A percentile compares a stretch with the other conserved stretches of the same genome.
Evolutionary conservation across 176 grass and related monocot species (phyloP).

Genomic region (Leersia perrieri): DNA sequence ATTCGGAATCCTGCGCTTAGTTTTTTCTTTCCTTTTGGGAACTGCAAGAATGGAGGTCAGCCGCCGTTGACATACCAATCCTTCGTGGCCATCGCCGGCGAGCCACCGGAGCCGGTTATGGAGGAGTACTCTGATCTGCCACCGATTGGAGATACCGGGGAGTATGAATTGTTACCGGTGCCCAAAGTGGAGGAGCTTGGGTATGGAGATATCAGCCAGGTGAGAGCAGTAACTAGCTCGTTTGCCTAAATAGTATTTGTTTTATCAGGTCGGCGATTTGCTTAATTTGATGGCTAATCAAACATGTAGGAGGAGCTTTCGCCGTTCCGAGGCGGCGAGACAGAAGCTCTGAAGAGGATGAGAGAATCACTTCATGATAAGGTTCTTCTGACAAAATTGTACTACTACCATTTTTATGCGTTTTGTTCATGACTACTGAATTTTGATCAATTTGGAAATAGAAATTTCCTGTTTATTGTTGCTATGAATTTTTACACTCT

Average conservation of each 20-base stretch:
- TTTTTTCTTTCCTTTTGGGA: neutral
- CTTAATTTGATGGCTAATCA: slow-evolving; percentile 7
- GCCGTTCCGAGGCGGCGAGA: slow-evolving; percentile 63
- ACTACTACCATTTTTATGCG: neutral
- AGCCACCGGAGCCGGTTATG: slow-evolving; percentile 41
- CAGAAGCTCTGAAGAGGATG: slow-evolving; percentile 77
- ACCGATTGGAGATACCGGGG: slow-evolving; percentile 58
- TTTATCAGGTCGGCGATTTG: neutral
- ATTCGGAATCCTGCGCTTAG: neutral
- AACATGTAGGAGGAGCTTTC: slow-evolving; percentile 69
- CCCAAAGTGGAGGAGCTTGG: slow-evolving; percentile 78
- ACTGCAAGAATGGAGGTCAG: slow-evolving; percentile 58
- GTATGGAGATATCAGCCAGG: slow-evolving; percentile 73
- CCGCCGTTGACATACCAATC: slow-evolving; percentile 80
- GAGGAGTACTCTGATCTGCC: slow-evolving; percentile 65
- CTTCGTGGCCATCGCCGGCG: slow-evolving; percentile 55
- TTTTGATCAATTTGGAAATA: slow-evolving; percentile 12
- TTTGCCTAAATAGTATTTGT: neutral
- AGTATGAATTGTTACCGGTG: slow-evolving; percentile 54
- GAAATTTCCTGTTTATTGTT: neutral
- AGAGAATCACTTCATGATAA: slow-evolving; percentile 64
- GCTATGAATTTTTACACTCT: neutral
- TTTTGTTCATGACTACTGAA: neutral
- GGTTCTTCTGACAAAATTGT: slow-evolving; percentile 27
- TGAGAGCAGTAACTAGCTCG: neutral